Conservation (phyloP, 352 stramenopile genomes). For the Globisporangium alternatum region DNA sequence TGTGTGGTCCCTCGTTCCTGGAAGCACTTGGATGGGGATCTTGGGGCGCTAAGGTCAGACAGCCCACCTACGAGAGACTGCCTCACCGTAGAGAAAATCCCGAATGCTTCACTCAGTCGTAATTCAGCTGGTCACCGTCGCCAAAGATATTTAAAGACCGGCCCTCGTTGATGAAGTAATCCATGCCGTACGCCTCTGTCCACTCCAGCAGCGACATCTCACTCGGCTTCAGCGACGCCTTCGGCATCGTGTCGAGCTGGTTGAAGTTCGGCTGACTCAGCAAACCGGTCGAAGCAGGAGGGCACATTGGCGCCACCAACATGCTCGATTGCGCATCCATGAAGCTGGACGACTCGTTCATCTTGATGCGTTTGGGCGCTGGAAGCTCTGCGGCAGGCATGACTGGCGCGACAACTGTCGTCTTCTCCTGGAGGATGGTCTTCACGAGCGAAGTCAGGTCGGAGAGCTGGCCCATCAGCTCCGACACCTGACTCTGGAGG, state of each 20-base stretch:
- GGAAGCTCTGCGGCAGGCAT: conserved; percentile 18
- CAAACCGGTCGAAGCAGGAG: conserved; percentile 14
- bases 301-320: conserved; percentile 5
- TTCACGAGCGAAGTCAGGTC: conserved; percentile 74
- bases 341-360: background rate
- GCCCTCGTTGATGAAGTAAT: conserved; percentile 71
- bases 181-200: conserved; percentile 77
- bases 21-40: background rate
- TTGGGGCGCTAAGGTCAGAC: background rate
- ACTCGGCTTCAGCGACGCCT: conserved; percentile 40
- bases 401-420: conserved; percentile 1
- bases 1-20: background rate
- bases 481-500: conserved; percentile 68
- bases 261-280: conserved; percentile 22
- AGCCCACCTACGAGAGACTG: background rate
- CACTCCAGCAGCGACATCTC: conserved; percentile 78
- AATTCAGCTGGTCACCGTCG: conserved; percentile 43
- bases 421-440: conserved; percentile 64
- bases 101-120: conserved; percentile 32
- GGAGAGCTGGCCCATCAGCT: conserved; percentile 75
- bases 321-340: conserved; percentile 1
- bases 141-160: conserved; percentile 55
- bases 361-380: conserved; percentile 47
- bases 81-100: background rate
- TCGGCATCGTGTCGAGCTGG: conserved; percentile 36